Base-by-base conservation (phyloP, 177 flowering plant species). In the Vitis hybrid region DNA sequence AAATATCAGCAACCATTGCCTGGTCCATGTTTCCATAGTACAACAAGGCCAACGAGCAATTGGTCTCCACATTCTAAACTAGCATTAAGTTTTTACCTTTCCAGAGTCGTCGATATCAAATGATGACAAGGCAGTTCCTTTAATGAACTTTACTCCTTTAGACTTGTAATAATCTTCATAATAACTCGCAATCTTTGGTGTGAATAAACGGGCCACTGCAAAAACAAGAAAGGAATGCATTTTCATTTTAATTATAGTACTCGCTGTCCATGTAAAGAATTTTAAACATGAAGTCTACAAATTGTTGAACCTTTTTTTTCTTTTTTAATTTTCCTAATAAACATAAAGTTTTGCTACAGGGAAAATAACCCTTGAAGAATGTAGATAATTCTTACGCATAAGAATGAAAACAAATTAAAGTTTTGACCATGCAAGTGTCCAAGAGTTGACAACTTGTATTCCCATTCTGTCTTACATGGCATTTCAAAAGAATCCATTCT, bases 121-220 rank as follows among this genome's bases (percentile, higher is more conserved):
- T 62, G 97, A 90, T 73, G 98, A 85, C 84, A 95, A 79, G 32
- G 87, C 91, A 15, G 96, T 95, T 79, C 94, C 98, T 83, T 90
- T 95, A 32, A 91, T 71, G 74, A 95, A 95, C 65, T 87, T 77
- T 51, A 95, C 93, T 67, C 99, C 99, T 83, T 88, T 95, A 19
- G 92, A 79, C 69, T 76, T 82, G 82, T 95, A 95, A 76, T 82
- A 84, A 13, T 91, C 97, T 77, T 95, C 97, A 73, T 95, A 95
- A 73, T 74, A 93, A 72, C 74, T 81, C 15, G 99, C 91, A 68
- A 95, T 93, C 78, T 90, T 88, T 18, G 92, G 84, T 2, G 97
- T 91, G 80, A 95, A 95, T 56, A 95, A 79, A 30, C 94, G 96
- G 11, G 91, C 92, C 97, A 95, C 99, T 95, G 84, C 64, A 76